Conservation (phyloP, 2,329 filamentous ascomycete species). For the Chrysosporium keratinophilum region DNA sequence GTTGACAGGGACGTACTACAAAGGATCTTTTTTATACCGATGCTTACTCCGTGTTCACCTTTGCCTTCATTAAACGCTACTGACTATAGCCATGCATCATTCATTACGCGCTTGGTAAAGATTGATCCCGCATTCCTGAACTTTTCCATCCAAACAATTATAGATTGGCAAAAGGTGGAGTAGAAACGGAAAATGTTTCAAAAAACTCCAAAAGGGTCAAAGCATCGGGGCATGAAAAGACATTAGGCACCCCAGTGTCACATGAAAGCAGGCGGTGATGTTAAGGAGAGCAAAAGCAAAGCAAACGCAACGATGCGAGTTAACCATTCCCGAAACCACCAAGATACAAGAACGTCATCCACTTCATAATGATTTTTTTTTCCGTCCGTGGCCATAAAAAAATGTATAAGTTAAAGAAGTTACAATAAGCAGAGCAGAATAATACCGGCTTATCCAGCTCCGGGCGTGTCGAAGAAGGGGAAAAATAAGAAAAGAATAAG, state of each 20-base stretch:
- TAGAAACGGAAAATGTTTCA: no score
- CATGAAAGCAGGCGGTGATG: neutral
- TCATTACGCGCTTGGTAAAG: neutral
- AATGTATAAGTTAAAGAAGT: neutral
- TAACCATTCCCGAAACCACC: neutral
- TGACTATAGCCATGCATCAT: neutral
- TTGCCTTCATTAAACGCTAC: neutral
- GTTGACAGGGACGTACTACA: neutral
- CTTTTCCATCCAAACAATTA: neutral
- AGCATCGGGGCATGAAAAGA: no score
- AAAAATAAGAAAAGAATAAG: neutral
- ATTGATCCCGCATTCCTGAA: neutral
- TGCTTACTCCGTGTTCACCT: conserved; percentile 16
- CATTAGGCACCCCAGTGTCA: neutral
- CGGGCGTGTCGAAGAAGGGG: neutral
- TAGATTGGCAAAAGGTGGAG: neutral
- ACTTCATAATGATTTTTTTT: neutral
- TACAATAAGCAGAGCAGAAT: neutral
- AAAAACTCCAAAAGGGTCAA: neutral
- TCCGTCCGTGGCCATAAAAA: neutral
- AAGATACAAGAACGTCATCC: neutral
- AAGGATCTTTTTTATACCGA: conserved; percentile 11
- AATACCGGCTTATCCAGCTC: conserved; percentile 8
- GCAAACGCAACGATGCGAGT: neutral
- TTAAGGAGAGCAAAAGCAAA: neutral